Evolutionary conservation across 192 early-diverging fungal genomes (phyloP).

Genomic region (Rhizophagus clarus): DNA sequence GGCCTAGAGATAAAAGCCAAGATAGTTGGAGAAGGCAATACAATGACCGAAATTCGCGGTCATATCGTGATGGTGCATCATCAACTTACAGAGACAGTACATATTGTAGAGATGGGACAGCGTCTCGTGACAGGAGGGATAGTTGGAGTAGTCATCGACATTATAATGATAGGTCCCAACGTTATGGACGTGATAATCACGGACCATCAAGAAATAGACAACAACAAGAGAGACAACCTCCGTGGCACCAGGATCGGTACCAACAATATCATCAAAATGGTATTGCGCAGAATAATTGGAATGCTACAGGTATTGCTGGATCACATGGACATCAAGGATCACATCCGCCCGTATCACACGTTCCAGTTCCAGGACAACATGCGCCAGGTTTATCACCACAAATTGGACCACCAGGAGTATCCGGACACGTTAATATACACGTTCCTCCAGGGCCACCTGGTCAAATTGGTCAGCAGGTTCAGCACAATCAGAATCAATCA

Average conservation of each 20-base stretch:
- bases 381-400: not conserved
- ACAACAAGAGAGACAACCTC: slow-evolving; percentile 9
- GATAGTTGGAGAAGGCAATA: slow-evolving; percentile 21
- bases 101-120: slow-evolving; percentile 8
- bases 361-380: not conserved
- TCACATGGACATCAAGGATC: not conserved
- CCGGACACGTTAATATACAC: not conserved
- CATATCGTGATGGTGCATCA: not conserved
- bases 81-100: not conserved
- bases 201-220: not conserved
- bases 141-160: slow-evolving; percentile 22
- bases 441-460: not conserved
- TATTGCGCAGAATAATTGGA: slow-evolving; percentile 5
- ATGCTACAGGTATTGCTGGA: not conserved
- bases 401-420: slow-evolving; percentile 1
- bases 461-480: not conserved
- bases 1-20: slow-evolving; percentile 5
- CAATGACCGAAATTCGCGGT: not conserved
- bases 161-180: slow-evolving; percentile 12
- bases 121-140: slow-evolving; percentile 20
- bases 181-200: slow-evolving; percentile 1
- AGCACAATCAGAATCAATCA: not conserved
- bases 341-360: not conserved
- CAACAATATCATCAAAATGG: slow-evolving; percentile 18
- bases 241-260: slow-evolving; percentile 17